phyloP scores from a whole-genome alignment of 495 filamentous ascomycete genomes.

The Tuber calosporum region DNA sequence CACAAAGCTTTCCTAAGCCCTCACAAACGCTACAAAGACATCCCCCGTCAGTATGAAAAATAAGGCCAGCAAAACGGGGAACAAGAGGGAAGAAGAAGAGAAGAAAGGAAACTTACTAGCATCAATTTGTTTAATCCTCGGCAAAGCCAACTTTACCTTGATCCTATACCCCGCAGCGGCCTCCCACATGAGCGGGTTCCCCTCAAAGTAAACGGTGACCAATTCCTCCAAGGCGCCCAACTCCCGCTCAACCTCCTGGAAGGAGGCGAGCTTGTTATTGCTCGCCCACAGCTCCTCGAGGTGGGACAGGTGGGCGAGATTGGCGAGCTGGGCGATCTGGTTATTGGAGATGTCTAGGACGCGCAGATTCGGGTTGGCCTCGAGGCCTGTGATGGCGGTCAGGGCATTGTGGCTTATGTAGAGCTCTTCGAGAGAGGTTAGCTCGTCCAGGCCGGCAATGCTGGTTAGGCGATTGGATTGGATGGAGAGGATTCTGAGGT shows the following conservation, averaged over 20 bases:
- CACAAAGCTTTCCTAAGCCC: not conserved
- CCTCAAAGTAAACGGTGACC: constrained; percentile 94
- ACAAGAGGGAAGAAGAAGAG: not conserved
- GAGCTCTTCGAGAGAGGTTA: constrained; percentile 81
- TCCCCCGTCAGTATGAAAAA: constrained; percentile 18
- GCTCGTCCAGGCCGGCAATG: constrained; percentile 65
- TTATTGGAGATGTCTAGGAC: constrained; percentile 90
- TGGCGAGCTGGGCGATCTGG: constrained; percentile 64
- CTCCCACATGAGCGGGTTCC: constrained; percentile 77
- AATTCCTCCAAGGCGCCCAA: constrained; percentile 67
- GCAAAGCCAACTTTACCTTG: constrained; percentile 81
- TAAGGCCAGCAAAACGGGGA: not conserved
- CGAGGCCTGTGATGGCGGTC: constrained; percentile 66
- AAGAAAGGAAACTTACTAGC: constrained; percentile 64
- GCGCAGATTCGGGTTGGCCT: constrained; percentile 60
- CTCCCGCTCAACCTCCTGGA: constrained; percentile 75
- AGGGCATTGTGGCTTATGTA: constrained; percentile 98
- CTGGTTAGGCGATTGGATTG: constrained; percentile 90
- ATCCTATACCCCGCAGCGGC: constrained; percentile 77
- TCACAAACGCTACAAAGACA: constrained; percentile 1
- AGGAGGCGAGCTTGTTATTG: constrained; percentile 70
- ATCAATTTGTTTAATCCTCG: constrained; percentile 87
- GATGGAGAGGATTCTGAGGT: constrained; percentile 84
- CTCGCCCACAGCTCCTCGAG: constrained; percentile 94
- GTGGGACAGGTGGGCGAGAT: constrained; percentile 55